Evolutionary conservation across 148 eudicot species (phyloP), one percentile per base, ranked within the genome.

Genomic region (Arbutus unedo): DNA sequence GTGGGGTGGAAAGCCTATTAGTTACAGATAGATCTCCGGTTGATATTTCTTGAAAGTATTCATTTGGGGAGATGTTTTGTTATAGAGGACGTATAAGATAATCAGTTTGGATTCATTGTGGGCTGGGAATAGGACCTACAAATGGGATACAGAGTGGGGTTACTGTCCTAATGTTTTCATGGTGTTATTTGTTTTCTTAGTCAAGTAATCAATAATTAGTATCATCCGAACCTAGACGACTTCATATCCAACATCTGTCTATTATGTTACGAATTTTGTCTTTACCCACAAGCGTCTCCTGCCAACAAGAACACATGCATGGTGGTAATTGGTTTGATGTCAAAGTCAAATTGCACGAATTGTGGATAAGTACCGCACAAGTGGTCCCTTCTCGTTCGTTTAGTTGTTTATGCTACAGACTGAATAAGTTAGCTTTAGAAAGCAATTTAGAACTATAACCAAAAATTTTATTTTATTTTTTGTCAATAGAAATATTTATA

Each of bases 201-300:
- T 70, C 49, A 70, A 70, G 4, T 43, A 41, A 70, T 70, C 74
- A 70, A 43, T 70, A 47, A 70, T 70, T 15, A 43, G 21, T 6
- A 15, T 70, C 8, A 43, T 70, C 47, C 49, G 74, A 70, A 70
- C 74, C 74, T 41, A 6, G n/a, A 70, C 74, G n/a, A 70, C 74
- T 67, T 67, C 19, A 14, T 45, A 44, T 5, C 45, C 73, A 25
- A 25, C 41, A 6, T 23, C 4, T 66, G 18, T 68, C 7, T 16
- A 25, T 5, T 9, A 62, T 25, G 43, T 66, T 66, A 68, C 4
- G 44, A 11, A n/a, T 10, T n/a, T 6, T 4, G 0, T 3, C 8
- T 8, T 68, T 5, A 11, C 19, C 6, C 47, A 68, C 14, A 6
- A 8, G 14, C 6, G n/a, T 13, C 13, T 45, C 14, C 15, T 41